phyloP scores from a whole-genome alignment of 768 basidiomycete genomes.

The Suillus ampliporus region DNA sequence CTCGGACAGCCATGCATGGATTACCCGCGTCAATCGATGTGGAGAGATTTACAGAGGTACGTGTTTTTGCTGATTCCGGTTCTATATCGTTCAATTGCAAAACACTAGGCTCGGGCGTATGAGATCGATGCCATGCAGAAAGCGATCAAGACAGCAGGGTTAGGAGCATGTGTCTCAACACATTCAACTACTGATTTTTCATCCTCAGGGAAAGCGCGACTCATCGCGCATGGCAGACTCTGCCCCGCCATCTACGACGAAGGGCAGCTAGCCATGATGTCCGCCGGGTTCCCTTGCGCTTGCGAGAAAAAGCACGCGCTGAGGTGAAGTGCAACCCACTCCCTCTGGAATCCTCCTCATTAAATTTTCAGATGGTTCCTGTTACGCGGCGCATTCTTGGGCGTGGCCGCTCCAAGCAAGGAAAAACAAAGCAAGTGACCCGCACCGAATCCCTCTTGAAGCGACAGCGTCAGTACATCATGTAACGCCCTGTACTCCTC shows the following conservation, averaged over 20 bases:
- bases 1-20: conserved; percentile 53
- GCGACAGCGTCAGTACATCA: conserved; percentile 67
- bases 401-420: conserved; percentile 64
- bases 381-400: conserved; percentile 45
- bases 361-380: conserved; percentile 54
- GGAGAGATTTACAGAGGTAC: conserved; percentile 86
- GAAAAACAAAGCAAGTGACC: conserved; percentile 61
- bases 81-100: conserved; percentile 8
- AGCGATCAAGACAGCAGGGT: conserved; percentile 85
- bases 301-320: conserved; percentile 79
- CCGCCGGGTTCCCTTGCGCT: conserved; percentile 83
- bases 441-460: conserved; percentile 66
- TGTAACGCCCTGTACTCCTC: conserved; percentile 5
- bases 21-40: conserved; percentile 82
- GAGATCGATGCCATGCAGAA: conserved; percentile 92
- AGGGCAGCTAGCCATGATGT: conserved; percentile 96
- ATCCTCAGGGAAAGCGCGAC: conserved; percentile 65
- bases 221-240: conserved; percentile 88
- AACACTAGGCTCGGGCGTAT: conserved; percentile 75
- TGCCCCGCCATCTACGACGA: conserved; percentile 89
- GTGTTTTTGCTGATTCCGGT: conserved; percentile 12
- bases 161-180: conserved; percentile 15
- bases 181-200: neutral
- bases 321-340: conserved; percentile 59
- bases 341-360: conserved; percentile 35